phyloP scores from a whole-genome alignment of 2,329 filamentous ascomycete genomes.

The Fusarium haematococcum region DNA sequence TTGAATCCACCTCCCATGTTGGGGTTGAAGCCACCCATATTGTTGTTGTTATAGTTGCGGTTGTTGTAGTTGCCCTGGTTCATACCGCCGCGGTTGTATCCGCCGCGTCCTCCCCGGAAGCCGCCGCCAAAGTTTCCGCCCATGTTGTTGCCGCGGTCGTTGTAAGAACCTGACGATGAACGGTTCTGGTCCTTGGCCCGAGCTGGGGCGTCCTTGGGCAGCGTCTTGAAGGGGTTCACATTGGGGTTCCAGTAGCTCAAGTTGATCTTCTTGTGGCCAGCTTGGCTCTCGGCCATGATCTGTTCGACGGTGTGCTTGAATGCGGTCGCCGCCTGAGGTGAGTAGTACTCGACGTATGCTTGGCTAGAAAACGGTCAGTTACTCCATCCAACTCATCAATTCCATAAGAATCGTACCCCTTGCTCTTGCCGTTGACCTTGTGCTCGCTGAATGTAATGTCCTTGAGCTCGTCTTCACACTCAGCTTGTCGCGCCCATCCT shows the following conservation, averaged over 20 bases:
- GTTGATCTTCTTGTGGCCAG: conserved; percentile 75
- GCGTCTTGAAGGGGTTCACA: conserved; percentile 88
- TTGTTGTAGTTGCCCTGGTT: conserved; percentile 59
- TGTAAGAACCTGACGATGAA: conserved; percentile 62
- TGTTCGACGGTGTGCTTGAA: conserved; percentile 85
- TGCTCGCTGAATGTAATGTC: conserved; percentile 98
- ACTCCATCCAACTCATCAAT: not conserved
- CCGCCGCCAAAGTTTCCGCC: conserved; percentile 64
- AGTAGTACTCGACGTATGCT: conserved; percentile 87
- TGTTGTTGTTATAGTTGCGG: conserved; percentile 57
- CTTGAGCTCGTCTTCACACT: conserved; percentile 84
- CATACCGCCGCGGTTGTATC: conserved; percentile 59
- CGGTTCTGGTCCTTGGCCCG: conserved; percentile 72
- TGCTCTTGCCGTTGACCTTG: conserved; percentile 98
- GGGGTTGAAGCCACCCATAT: conserved; percentile 55
- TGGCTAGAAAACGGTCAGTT: conserved; percentile 57
- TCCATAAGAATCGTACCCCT: conserved; percentile 73
- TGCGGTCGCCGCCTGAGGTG: conserved; percentile 86
- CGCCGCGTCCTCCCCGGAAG: conserved; percentile 65
- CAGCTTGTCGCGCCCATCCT: conserved; percentile 84
- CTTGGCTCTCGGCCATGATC: conserved; percentile 62
- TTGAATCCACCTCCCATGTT: conserved; percentile 62
- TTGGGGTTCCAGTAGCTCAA: conserved; percentile 81
- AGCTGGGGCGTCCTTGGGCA: conserved; percentile 85
- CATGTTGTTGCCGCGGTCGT: conserved; percentile 54